phyloP scores from a whole-genome alignment of 1,284 basidiomycete genomes.

The Xerocomus minutiporus region DNA sequence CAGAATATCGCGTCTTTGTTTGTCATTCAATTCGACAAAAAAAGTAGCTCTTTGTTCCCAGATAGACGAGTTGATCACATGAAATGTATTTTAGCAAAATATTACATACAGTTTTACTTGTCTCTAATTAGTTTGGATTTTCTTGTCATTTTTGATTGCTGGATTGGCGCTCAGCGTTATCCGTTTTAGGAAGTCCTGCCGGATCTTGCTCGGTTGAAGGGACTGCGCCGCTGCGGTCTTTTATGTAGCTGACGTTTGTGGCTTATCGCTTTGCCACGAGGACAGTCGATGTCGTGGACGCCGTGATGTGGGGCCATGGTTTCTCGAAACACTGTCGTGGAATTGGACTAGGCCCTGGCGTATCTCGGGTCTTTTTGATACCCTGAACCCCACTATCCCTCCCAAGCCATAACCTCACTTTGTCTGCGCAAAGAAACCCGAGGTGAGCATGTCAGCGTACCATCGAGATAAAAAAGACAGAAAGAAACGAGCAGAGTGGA shows the following conservation, averaged over 20 bases:
- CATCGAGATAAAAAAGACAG: background rate
- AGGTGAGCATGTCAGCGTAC: slow-evolving; percentile 3
- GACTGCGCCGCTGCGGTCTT: background rate
- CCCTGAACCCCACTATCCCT: background rate
- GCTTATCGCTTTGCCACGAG: background rate
- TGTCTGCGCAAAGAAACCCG: background rate
- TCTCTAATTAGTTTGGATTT: slow-evolving; percentile 1
- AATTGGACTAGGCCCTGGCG: background rate
- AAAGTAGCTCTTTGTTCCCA: background rate
- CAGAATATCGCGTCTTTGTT: background rate
- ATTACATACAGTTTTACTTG: background rate
- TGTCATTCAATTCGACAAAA: background rate
- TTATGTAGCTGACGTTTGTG: background rate
- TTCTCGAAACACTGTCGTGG: background rate
- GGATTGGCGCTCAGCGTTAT: background rate
- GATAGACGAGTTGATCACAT: background rate
- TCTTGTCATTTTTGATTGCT: background rate
- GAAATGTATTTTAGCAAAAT: background rate
- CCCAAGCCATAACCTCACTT: background rate
- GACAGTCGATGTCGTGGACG: background rate
- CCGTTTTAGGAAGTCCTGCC: slow-evolving; percentile 9
- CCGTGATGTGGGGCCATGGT: background rate
- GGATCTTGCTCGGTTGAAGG: slow-evolving; percentile 5
- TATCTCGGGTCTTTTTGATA: background rate
- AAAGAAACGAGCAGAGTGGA: background rate